Evolutionary conservation across 2,329 filamentous ascomycete genomes (phyloP).

Genomic region (Immersiporthe knoxdaviesiana): DNA sequence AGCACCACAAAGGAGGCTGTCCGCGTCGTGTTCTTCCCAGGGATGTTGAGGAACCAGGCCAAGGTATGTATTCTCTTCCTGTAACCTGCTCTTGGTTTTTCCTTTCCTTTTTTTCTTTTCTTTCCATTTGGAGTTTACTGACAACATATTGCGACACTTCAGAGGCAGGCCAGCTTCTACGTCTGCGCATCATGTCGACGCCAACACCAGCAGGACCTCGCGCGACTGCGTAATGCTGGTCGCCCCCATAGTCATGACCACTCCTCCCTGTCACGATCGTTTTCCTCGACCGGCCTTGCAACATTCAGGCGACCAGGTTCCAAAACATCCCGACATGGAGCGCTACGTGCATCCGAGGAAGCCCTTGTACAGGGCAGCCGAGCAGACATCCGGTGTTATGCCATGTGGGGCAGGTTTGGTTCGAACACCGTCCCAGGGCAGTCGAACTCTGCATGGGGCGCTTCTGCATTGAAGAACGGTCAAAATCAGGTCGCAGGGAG

Average conservation of each 20-base stretch:
- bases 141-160: constrained; percentile 13
- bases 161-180: constrained; percentile 45
- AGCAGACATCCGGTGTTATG: constrained; percentile 12
- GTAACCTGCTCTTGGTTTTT: too few species aligned
- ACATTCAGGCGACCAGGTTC: background rate
- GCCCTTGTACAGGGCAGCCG: background rate
- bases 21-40: background rate
- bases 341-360: background rate
- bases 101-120: too few species aligned
- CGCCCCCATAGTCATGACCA: background rate
- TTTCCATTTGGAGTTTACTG: background rate
- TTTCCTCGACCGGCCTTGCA: constrained; percentile 6
- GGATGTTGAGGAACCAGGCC: constrained; percentile 28
- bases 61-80: constrained; percentile 20
- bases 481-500: background rate
- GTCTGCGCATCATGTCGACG: constrained; percentile 47
- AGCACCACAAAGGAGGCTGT: constrained; percentile 10
- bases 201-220: constrained; percentile 31
- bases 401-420: constrained; percentile 25
- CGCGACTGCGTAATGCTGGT: constrained; percentile 16
- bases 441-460: constrained; percentile 23
- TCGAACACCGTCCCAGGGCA: constrained; percentile 26
- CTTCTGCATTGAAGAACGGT: constrained; percentile 12
- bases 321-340: background rate
- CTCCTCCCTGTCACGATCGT: constrained; percentile 5